These are phyloP conservation scores for Psidium friedrichsthalianum DNA, from an alignment of 345 rosid species.

Conservation along the genomic window DNA sequence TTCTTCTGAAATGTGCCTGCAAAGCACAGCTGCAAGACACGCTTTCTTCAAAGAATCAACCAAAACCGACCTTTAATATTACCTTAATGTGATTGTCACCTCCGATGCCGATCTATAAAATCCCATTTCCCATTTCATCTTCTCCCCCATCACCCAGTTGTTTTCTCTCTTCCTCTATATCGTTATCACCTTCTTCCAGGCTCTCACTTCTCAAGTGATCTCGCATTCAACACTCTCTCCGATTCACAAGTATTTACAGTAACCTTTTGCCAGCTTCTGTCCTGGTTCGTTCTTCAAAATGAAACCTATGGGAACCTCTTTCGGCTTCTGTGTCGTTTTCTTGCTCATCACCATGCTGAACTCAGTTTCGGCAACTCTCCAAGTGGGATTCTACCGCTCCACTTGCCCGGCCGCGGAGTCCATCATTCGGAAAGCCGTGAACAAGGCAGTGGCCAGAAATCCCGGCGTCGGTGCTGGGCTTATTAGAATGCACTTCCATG, in stretches of 20 bases:
- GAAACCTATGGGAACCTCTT: not conserved
- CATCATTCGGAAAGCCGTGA: slow-evolving; percentile 3
- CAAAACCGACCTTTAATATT: not conserved
- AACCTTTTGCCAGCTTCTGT: not conserved
- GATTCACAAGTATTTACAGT: too few species aligned
- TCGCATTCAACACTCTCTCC: not conserved
- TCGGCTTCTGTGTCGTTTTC: not conserved
- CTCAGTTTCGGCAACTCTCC: not conserved
- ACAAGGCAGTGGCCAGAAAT: slow-evolving; percentile 3
- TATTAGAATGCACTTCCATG: slow-evolving; percentile 18
- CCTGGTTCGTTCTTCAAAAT: not conserved
- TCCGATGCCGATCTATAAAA: not conserved
- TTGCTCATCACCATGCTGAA: not conserved
- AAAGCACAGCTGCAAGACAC: not conserved
- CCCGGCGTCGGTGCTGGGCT: slow-evolving; percentile 8
- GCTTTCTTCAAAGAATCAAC: not conserved
- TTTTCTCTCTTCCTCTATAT: not conserved
- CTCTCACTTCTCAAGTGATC: not conserved
- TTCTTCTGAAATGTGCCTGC: not conserved
- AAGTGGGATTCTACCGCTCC: slow-evolving; percentile 3
- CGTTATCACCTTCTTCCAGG: not conserved
- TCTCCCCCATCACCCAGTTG: not conserved
- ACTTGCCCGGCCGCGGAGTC: slow-evolving; percentile 10
- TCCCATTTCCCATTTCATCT: not conserved
- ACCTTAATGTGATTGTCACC: not conserved